These are phyloP conservation scores for Erucastrum elatum DNA, from an alignment of 345 rosid genomes.

Conservation along the genomic window DNA sequence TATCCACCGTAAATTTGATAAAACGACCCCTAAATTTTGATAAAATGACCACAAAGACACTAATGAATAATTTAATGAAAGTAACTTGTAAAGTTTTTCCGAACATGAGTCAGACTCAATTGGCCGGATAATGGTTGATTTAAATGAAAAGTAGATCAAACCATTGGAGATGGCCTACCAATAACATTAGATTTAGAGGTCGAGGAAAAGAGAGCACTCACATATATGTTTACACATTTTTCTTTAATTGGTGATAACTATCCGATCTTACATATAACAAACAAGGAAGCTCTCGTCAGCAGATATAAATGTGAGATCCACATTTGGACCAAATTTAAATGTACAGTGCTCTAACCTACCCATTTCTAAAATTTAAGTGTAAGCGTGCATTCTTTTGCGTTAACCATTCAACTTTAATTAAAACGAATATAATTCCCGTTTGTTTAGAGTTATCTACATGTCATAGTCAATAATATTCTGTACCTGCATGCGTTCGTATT, in stretches of 20 bases:
- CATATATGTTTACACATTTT: background rate
- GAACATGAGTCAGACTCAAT: constrained; percentile 38
- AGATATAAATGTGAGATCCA: too few species aligned
- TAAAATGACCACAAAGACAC: background rate
- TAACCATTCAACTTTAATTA: background rate
- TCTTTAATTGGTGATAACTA: background rate
- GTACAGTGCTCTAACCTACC: background rate
- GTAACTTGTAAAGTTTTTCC: constrained; percentile 25
- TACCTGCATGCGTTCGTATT: too few species aligned
- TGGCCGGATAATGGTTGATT: constrained; percentile 27
- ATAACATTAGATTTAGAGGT: too few species aligned
- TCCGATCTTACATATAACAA: too few species aligned
- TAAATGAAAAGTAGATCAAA: too few species aligned
- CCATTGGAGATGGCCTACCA: too few species aligned
- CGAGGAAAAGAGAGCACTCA: background rate
- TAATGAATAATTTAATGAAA: constrained; percentile 1
- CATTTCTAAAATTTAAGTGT: background rate
- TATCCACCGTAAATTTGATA: too few species aligned
- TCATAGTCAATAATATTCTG: too few species aligned
- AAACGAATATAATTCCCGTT: background rate
- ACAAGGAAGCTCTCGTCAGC: too few species aligned
- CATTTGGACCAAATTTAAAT: background rate
- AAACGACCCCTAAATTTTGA: too few species aligned
- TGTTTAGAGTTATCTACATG: too few species aligned
- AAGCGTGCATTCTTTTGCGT: background rate